Conservation (phyloP, 345 rosid species). For the Moringa oleifera region DNA sequence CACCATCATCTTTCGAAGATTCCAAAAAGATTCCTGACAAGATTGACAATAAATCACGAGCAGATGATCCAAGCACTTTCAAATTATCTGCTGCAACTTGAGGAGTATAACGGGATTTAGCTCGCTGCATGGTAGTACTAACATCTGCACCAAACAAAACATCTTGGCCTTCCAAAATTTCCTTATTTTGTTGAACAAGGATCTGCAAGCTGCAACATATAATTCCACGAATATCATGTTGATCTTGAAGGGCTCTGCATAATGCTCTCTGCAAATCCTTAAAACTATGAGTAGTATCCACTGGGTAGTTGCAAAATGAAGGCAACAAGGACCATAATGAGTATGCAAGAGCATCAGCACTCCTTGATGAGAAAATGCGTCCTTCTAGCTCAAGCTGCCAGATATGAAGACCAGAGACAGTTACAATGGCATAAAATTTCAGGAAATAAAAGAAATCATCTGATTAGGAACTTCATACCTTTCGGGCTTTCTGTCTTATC, state of each 20-base stretch:
- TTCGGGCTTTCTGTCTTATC: slow-evolving; percentile 51
- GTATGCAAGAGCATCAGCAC: slow-evolving; percentile 63
- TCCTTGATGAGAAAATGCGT: slow-evolving; percentile 49
- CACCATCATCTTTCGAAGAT: slow-evolving; percentile 79
- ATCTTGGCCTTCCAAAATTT: slow-evolving; percentile 36
- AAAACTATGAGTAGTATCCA: slow-evolving; percentile 72
- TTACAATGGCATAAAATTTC: no score
- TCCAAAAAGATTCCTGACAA: slow-evolving; percentile 61
- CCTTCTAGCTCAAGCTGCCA: slow-evolving; percentile 79
- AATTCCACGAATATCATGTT: slow-evolving; percentile 56
- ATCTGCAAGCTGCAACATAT: slow-evolving; percentile 72
- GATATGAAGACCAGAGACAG: no score
- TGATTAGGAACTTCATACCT: slow-evolving; percentile 32
- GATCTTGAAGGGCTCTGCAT: slow-evolving; percentile 52
- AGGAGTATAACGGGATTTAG: slow-evolving; percentile 41
- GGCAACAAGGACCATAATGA: slow-evolving; percentile 91
- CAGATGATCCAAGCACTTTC: slow-evolving; percentile 47
- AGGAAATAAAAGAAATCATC: background rate
- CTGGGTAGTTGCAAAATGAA: slow-evolving; percentile 82
- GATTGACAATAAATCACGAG: slow-evolving; percentile 55
- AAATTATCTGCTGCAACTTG: slow-evolving; percentile 56
- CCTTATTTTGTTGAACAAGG: slow-evolving; percentile 68
- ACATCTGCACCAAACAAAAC: slow-evolving; percentile 27
- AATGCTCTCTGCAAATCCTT: slow-evolving; percentile 48
- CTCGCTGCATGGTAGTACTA: slow-evolving; percentile 45